Evolutionary conservation across 192 early-diverging fungal genomes (phyloP), one percentile per base, ranked within the genome.

Genomic region (Entomortierella chlamydospora): DNA sequence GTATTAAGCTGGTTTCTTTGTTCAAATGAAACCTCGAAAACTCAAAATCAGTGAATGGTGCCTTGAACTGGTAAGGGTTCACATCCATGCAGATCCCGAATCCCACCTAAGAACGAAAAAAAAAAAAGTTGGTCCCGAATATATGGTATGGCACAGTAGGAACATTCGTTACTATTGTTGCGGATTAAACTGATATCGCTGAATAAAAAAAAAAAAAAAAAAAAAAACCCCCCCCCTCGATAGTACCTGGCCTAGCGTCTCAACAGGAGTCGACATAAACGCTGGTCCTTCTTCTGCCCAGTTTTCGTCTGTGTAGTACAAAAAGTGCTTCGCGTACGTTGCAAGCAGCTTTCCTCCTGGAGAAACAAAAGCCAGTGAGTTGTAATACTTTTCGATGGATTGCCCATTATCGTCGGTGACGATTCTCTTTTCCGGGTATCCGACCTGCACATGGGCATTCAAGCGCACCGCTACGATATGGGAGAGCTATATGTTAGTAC

Each of bases 61-160:
- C 57, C 69, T 87, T 67, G 78, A 94, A 95, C 43, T 83, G 73
- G 57, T 90, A 92, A 4, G 93, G 94, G 64, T 95, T 95, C 22
- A 95, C 30, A 80, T 95, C 94, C 94, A 95, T 94, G 60, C 94
- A 95, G 11, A 95, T 95, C 4, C 91, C 93, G 51, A 91, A 77
- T n/a, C 90, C 93, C 23, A 93, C 83, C 90, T 89, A 68, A 34
- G 37, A 22, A 23, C 31, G 41, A 41, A 60, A 22, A 58, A 59
- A 61, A 22, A 3, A 57, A 34, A 17, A 13, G n/a, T n/a, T n/a
- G n/a, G n/a, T n/a, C n/a, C n/a, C n/a, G n/a, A n/a, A n/a, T n/a
- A n/a, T n/a, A n/a, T n/a, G n/a, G n/a, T n/a, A n/a, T n/a, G n/a
- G n/a, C n/a, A n/a, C n/a, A n/a, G n/a, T n/a, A n/a, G n/a, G n/a